Evolutionary conservation across 129 eudicot species (phyloP), one percentile per base, ranked within the genome.

Genomic region (Tanacetum coccineum): DNA sequence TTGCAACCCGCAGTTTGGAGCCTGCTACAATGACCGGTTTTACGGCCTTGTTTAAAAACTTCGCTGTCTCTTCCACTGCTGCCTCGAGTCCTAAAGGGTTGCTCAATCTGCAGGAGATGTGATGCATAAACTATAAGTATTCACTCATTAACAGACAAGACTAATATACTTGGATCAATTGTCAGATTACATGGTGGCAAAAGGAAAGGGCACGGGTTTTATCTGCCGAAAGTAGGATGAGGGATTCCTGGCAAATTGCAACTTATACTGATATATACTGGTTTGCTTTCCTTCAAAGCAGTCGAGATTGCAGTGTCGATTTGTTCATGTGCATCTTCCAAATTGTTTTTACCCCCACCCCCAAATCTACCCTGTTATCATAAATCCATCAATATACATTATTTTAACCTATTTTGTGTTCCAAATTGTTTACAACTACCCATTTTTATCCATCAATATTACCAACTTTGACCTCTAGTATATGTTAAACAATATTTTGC

Each of bases 251-350:
- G 87, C 64, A 90, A 73, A 70, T 90, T 90, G 52, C 97, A 90
- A 68, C 97, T 68, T 61, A 89, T 80, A 75, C 97, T 89, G 72
- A 89, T 89, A 70, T 81, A 89, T 11, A 76, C 97, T 0, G 97
- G 97, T 72, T 90, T 90, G 75, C 97, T 79, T 59, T 90, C 97
- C 71, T 90, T 86, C 66, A 90, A 62, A 68, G 95, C 97, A 30
- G 95, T 90, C 13, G 97, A 82, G 72, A 90, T 90, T 40, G 97
- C 97, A 49, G 61, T 86, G 67, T 90, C 97, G 65, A 90, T 90
- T 75, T 61, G 77, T 70, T 90, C 97, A 61, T 90, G 97, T 2
- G 97, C 97, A 76, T 90, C 97, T 63, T 90, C 97, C 83, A 90
- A 78, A 64, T 87, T 84, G 71, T 84, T 86, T n/a, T n/a, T n/a